Conservation (phyloP, 2,329 filamentous ascomycete genomes). For the Sclerotinia glacialis region DNA sequence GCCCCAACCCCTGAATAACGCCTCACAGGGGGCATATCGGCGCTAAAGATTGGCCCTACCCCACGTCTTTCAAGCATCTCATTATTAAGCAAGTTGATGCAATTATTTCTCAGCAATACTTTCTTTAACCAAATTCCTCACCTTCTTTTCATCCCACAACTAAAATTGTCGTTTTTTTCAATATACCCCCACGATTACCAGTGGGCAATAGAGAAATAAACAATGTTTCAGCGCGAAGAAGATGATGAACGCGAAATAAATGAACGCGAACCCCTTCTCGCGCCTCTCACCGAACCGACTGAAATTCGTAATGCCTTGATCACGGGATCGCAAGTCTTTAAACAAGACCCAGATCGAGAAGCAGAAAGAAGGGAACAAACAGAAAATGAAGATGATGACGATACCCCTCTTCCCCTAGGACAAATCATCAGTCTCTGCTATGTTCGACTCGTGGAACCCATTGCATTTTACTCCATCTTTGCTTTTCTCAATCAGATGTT, state of each 20-base stretch:
- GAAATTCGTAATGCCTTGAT: not conserved
- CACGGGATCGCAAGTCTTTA: constrained; percentile 1
- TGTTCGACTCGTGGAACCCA: constrained; percentile 68
- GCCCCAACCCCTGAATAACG: not conserved
- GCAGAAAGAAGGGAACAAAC: not conserved
- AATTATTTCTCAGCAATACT: not conserved
- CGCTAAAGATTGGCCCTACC: not conserved
- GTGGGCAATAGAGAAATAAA: not conserved
- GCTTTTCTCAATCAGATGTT: constrained; percentile 80
- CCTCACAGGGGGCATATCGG: not conserved
- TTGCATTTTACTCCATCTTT: constrained; percentile 82
- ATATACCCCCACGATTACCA: not conserved
- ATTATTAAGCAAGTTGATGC: not conserved
- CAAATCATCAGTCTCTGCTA: constrained; percentile 74
- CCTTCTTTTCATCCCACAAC: not conserved
- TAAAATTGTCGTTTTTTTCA: not conserved
- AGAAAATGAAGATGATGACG: constrained; percentile 31
- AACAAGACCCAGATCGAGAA: not conserved
- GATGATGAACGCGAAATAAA: not conserved
- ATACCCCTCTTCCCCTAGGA: constrained; percentile 53
- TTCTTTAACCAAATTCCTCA: not conserved
- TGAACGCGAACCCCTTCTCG: constrained; percentile 12
- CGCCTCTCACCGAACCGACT: not conserved
- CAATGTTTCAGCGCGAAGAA: no score
- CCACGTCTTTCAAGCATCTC: not conserved